A percentile compares a stretch with the other conserved stretches of the same genome.
Evolutionary conservation across 495 filamentous ascomycete species (phyloP).

Genomic region (Hyphodiscus hymeniophilus): DNA sequence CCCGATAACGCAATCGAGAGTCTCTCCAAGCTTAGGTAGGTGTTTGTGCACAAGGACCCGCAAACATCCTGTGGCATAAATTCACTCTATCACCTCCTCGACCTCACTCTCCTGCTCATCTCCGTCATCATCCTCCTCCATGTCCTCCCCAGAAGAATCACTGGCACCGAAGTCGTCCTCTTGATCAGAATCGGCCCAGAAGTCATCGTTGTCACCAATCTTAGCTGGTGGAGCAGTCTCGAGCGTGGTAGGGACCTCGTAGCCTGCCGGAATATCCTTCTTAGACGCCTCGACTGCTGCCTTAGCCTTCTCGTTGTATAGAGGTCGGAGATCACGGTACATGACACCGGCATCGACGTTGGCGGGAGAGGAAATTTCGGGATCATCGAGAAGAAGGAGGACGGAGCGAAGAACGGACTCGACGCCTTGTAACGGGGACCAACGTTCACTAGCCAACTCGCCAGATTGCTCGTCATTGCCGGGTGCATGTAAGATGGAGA

Average conservation of each 20-base stretch:
- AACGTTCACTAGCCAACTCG: constrained; percentile 79
- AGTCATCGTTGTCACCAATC: constrained; percentile 62
- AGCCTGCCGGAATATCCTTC: constrained; percentile 70
- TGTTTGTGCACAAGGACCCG: not conserved
- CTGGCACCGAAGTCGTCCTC: constrained; percentile 74
- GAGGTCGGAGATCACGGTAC: constrained; percentile 60
- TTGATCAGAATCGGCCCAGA: constrained; percentile 78
- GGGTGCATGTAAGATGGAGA: constrained; percentile 89
- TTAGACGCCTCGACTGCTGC: constrained; percentile 65
- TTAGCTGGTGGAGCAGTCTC: constrained; percentile 50
- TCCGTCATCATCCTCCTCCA: constrained; percentile 47
- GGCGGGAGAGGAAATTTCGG: constrained; percentile 85
- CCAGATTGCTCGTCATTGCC: constrained; percentile 90
- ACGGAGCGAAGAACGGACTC: constrained; percentile 92
- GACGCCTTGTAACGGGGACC: constrained; percentile 86
- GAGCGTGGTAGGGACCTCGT: constrained; percentile 72
- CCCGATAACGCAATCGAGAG: no score
- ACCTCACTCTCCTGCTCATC: constrained; percentile 35
- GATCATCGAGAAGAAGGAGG: constrained; percentile 86
- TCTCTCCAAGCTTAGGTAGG: no score
- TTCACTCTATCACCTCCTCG: constrained; percentile 15
- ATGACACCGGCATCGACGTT: constrained; percentile 91
- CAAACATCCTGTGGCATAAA: not conserved
- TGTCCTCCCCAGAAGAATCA: constrained; percentile 48
- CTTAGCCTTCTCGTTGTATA: constrained; percentile 61